These are phyloP conservation scores for Aspergillus conjunctus DNA, from an alignment of 495 filamentous ascomycete genomes.

Conservation along the genomic window DNA sequence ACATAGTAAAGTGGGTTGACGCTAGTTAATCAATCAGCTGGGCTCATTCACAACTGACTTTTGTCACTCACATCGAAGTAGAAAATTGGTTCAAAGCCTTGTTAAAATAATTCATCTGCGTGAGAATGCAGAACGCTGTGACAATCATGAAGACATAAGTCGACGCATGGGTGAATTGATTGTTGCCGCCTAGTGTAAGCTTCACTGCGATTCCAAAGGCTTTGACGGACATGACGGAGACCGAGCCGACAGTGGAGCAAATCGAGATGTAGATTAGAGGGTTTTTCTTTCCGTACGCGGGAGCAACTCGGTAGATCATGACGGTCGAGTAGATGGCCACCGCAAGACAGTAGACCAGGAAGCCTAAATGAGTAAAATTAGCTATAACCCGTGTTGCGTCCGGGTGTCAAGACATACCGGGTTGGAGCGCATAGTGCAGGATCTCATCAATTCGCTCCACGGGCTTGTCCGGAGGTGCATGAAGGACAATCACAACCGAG, in stretches of 20 bases:
- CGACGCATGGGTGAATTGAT: constrained; percentile 90
- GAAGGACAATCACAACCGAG: constrained; percentile 94
- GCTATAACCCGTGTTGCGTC: not conserved
- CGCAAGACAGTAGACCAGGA: constrained; percentile 76
- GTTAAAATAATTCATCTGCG: constrained; percentile 99
- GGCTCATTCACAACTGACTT: not conserved
- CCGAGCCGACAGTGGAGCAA: constrained; percentile 92
- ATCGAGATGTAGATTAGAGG: constrained; percentile 95
- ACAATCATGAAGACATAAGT: constrained; percentile 98
- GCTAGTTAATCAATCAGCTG: constrained; percentile 53
- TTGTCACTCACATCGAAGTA: constrained; percentile 79
- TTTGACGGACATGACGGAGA: constrained; percentile 98
- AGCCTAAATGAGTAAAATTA: constrained; percentile 56
- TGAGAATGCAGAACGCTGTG: constrained; percentile 87
- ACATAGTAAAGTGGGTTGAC: constrained; percentile 99
- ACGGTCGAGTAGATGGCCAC: constrained; percentile 81
- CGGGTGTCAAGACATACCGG: constrained; percentile 60
- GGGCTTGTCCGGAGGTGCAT: constrained; percentile 91
- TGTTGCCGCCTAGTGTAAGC: constrained; percentile 84
- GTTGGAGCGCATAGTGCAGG: constrained; percentile 80
- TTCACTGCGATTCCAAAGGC: constrained; percentile 97
- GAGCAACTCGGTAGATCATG: constrained; percentile 95
- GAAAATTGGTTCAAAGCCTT: constrained; percentile 97
- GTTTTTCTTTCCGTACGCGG: constrained; percentile 87
- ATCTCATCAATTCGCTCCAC: constrained; percentile 88